Evolutionary conservation across 768 basidiomycete species (phyloP).

Genomic region (Tulasnella sp.): DNA sequence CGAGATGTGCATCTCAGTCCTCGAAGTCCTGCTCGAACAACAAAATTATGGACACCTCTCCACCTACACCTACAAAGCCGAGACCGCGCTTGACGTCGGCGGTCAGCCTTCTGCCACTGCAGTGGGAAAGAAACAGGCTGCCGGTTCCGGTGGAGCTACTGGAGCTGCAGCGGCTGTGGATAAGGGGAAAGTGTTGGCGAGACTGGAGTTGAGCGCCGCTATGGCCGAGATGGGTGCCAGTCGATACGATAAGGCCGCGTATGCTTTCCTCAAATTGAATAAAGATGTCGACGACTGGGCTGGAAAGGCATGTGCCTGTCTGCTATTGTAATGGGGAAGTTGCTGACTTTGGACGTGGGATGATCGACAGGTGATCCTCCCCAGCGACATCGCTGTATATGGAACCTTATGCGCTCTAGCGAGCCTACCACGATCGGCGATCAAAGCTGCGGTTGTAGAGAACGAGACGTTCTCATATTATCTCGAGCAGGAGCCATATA

Average conservation of each 20-base stretch:
- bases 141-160: slow-evolving; percentile 25
- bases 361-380: slow-evolving; percentile 72
- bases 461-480: slow-evolving; percentile 62
- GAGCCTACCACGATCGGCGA: slow-evolving; percentile 52
- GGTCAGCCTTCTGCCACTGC: background rate
- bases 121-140: slow-evolving; percentile 13
- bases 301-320: slow-evolving; percentile 39
- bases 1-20: slow-evolving; percentile 75
- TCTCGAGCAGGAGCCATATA: slow-evolving; percentile 76
- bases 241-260: slow-evolving; percentile 72
- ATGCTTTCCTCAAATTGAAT: slow-evolving; percentile 57
- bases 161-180: slow-evolving; percentile 25
- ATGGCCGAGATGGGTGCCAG: slow-evolving; percentile 61
- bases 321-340: background rate
- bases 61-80: slow-evolving; percentile 95
- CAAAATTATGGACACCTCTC: slow-evolving; percentile 75
- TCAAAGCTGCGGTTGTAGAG: slow-evolving; percentile 51
- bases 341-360: no score
- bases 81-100: slow-evolving; percentile 65
- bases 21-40: slow-evolving; percentile 82
- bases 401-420: slow-evolving; percentile 77
- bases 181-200: slow-evolving; percentile 58
- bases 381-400: slow-evolving; percentile 79
- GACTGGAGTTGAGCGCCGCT: slow-evolving; percentile 72
- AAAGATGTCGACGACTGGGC: slow-evolving; percentile 69